Percentiles rank a stretch among this genome's conserved stretches.
Conservation (phyloP, 768 basidiomycete genomes). For the Aureoboletus auriporus region DNA sequence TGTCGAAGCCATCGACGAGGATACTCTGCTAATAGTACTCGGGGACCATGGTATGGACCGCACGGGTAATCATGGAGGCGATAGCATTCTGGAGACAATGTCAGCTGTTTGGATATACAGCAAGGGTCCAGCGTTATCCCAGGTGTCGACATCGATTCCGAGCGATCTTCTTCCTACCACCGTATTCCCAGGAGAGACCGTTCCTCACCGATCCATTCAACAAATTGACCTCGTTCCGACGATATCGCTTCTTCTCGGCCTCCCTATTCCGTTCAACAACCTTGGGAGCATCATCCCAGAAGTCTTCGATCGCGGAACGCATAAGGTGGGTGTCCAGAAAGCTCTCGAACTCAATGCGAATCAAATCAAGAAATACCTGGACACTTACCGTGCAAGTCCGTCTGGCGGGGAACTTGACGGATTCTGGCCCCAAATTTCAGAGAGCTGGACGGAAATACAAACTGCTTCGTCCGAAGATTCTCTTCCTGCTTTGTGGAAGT, state of each 20-base stretch:
- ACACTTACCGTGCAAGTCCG: slow-evolving; percentile 66
- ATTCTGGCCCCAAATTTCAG: slow-evolving; percentile 52
- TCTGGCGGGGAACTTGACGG: slow-evolving; percentile 73
- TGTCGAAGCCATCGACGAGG: slow-evolving; percentile 72
- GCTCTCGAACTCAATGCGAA: slow-evolving; percentile 69
- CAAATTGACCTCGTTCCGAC: slow-evolving; percentile 95
- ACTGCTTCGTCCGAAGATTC: slow-evolving; percentile 18
- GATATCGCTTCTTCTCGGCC: slow-evolving; percentile 81
- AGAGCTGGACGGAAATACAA: slow-evolving; percentile 40
- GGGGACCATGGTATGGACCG: slow-evolving; percentile 98
- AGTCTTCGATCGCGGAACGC: slow-evolving; percentile 58
- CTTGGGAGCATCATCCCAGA: slow-evolving; percentile 91
- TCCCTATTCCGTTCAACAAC: slow-evolving; percentile 95
- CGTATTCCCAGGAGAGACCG: slow-evolving; percentile 55
- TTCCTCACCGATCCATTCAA: slow-evolving; percentile 63
- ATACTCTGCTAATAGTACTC: slow-evolving; percentile 86
- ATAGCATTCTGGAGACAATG: slow-evolving; percentile 79
- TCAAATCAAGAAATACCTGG: slow-evolving; percentile 76
- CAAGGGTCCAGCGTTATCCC: slow-evolving; percentile 56
- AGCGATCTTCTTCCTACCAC: slow-evolving; percentile 48
- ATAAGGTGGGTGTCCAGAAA: slow-evolving; percentile 38
- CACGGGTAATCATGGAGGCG: slow-evolving; percentile 94
- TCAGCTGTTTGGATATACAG: slow-evolving; percentile 91
- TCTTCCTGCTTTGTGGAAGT: slow-evolving; percentile 16
- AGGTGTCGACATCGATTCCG: slow-evolving; percentile 36